Evolutionary conservation across 768 basidiomycete species (phyloP).

Genomic region (Termitomyces sp.): DNA sequence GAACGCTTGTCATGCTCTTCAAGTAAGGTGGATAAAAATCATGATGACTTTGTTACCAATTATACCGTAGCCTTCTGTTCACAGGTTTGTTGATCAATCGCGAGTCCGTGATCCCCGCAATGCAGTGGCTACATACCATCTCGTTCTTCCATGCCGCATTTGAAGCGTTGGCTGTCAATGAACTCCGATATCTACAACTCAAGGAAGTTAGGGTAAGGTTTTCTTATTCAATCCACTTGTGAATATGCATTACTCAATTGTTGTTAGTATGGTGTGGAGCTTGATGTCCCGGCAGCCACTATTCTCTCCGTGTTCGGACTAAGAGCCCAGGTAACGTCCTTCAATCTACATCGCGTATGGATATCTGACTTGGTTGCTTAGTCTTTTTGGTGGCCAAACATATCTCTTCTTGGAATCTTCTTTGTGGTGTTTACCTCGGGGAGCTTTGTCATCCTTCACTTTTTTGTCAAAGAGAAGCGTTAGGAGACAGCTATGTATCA

Average conservation of each 20-base stretch:
- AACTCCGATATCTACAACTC: constrained; percentile 88
- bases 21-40: constrained; percentile 59
- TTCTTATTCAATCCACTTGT: background rate
- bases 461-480: constrained; percentile 82
- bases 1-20: constrained; percentile 95
- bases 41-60: constrained; percentile 2
- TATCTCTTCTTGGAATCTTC: constrained; percentile 79
- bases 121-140: constrained; percentile 85
- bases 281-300: constrained; percentile 94
- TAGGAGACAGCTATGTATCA: constrained; percentile 22
- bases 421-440: constrained; percentile 74
- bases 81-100: constrained; percentile 95
- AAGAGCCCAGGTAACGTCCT: constrained; percentile 60
- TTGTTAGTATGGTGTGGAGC: constrained; percentile 87
- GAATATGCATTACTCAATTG: background rate
- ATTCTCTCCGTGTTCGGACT: constrained; percentile 95
- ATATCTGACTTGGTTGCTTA: constrained; percentile 17
- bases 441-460: constrained; percentile 80
- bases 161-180: constrained; percentile 97
- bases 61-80: constrained; percentile 71
- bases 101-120: constrained; percentile 65
- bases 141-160: constrained; percentile 99
- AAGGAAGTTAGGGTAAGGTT: constrained; percentile 79
- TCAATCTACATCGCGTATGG: constrained; percentile 13
- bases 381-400: constrained; percentile 99